Conservation (phyloP, 495 filamentous ascomycete species). For the Podospora fimiseda region DNA sequence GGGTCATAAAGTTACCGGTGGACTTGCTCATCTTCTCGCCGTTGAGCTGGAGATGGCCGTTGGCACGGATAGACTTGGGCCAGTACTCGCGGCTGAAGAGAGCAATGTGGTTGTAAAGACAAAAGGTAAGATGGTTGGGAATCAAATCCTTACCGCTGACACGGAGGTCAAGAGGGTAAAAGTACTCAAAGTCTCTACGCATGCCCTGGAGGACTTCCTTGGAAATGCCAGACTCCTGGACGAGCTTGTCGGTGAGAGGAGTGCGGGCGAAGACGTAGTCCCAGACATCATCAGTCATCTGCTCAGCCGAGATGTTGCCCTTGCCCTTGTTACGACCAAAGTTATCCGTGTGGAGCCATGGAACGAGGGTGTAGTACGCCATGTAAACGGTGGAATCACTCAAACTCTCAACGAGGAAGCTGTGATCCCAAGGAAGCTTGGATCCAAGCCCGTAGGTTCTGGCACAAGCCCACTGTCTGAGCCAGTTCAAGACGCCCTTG, state of each 20-base stretch:
- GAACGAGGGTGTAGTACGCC: conserved; percentile 93
- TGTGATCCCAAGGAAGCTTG: conserved; percentile 88
- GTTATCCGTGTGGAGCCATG: conserved; percentile 70
- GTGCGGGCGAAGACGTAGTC: conserved; percentile 73
- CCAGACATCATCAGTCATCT: conserved; percentile 96
- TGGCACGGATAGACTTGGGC: conserved; percentile 75
- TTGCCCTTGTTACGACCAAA: conserved; percentile 68
- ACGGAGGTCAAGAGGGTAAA: conserved; percentile 85
- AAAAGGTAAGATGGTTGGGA: conserved; percentile 89
- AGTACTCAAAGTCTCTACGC: conserved; percentile 91
- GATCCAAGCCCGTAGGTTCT: conserved; percentile 89
- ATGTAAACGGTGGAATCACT: conserved; percentile 91
- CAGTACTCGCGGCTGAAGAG: conserved; percentile 82
- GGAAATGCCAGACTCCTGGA: conserved; percentile 56
- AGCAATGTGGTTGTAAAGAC: conserved; percentile 85
- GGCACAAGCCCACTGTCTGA: conserved; percentile 93
- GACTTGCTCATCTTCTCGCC: conserved; percentile 97
- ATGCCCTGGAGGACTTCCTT: conserved; percentile 66
- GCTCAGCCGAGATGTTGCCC: conserved; percentile 61
- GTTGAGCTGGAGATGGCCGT: conserved; percentile 90
- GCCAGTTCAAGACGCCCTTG: conserved; percentile 77
- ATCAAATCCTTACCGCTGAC: conserved; percentile 84
- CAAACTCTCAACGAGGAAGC: conserved; percentile 88
- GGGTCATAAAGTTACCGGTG: conserved; percentile 91
- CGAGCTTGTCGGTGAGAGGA: conserved; percentile 57